Conservation (phyloP, 345 rosid genomes). For the Psidium guajava region DNA sequence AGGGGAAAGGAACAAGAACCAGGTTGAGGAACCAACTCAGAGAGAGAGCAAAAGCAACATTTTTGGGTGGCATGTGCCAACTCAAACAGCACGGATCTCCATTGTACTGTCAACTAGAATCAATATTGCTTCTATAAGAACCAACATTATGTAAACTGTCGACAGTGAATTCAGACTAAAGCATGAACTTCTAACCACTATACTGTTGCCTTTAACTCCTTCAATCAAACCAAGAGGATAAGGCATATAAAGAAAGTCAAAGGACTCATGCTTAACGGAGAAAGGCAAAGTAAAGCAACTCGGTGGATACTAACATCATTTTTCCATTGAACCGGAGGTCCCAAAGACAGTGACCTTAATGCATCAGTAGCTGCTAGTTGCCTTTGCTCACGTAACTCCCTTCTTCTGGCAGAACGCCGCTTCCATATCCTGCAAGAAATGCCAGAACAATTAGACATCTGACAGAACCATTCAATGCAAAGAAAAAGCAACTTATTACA, state of each 20-base stretch:
- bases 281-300: not conserved
- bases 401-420: slow-evolving; percentile 47
- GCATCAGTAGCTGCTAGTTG: slow-evolving; percentile 66
- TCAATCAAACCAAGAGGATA: not conserved
- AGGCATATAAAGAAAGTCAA: not conserved
- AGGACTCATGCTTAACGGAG: not conserved
- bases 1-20: not conserved
- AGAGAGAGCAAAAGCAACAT: not conserved
- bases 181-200: not conserved
- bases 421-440: slow-evolving; percentile 67
- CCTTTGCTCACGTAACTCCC: slow-evolving; percentile 51
- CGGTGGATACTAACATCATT: slow-evolving; percentile 42
- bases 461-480: not conserved
- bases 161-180: not conserved
- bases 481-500: slow-evolving; percentile 3
- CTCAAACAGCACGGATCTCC: not conserved
- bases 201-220: not conserved
- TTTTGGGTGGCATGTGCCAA: not conserved
- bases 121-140: not conserved
- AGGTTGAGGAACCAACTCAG: not conserved
- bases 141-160: not conserved
- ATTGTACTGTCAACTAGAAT: not conserved
- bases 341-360: slow-evolving; percentile 55
- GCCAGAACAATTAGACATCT: not conserved
- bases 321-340: slow-evolving; percentile 50